Conservation (phyloP, 306 rosid genomes). For the Adenanthera pavonina region DNA sequence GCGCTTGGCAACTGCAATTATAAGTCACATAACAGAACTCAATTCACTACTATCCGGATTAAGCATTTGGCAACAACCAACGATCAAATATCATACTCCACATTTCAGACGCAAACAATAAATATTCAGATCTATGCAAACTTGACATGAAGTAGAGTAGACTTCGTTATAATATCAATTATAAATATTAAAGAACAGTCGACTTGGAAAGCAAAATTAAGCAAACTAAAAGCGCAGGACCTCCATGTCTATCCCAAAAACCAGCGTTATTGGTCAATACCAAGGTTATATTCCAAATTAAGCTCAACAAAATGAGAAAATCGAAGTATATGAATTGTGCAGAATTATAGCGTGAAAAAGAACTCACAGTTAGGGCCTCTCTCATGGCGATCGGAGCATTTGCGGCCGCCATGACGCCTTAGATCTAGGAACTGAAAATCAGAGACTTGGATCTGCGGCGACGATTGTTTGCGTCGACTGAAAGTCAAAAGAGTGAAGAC, state of each 20-base stretch:
- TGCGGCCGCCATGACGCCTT: slow-evolving; percentile 90
- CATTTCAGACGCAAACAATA: slow-evolving; percentile 47
- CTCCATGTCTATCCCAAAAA: neutral
- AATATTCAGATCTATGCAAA: slow-evolving; percentile 56
- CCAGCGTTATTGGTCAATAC: slow-evolving; percentile 4
- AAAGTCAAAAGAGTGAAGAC: slow-evolving; percentile 41
- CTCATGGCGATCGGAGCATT: slow-evolving; percentile 99
- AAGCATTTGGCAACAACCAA: slow-evolving; percentile 24
- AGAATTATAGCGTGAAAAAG: slow-evolving; percentile 12
- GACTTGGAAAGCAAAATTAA: slow-evolving; percentile 32
- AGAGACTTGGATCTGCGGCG: slow-evolving; percentile 57
- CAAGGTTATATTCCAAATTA: slow-evolving; percentile 35
- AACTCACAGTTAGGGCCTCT: slow-evolving; percentile 86
- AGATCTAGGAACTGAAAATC: slow-evolving; percentile 55
- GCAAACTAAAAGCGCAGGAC: neutral
- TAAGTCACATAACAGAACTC: slow-evolving; percentile 45
- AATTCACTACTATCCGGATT: slow-evolving; percentile 17
- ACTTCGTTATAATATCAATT: slow-evolving; percentile 28
- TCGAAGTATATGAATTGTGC: neutral
- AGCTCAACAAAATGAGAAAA: slow-evolving; percentile 19
- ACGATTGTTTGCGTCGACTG: slow-evolving; percentile 34
- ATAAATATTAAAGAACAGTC: neutral
- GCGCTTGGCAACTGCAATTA: slow-evolving; percentile 85
- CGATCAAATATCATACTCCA: slow-evolving; percentile 6
- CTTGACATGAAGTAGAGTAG: slow-evolving; percentile 6